Base-by-base conservation (phyloP, 495 filamentous ascomycete species). In the Jackrogersella multiformis region DNA sequence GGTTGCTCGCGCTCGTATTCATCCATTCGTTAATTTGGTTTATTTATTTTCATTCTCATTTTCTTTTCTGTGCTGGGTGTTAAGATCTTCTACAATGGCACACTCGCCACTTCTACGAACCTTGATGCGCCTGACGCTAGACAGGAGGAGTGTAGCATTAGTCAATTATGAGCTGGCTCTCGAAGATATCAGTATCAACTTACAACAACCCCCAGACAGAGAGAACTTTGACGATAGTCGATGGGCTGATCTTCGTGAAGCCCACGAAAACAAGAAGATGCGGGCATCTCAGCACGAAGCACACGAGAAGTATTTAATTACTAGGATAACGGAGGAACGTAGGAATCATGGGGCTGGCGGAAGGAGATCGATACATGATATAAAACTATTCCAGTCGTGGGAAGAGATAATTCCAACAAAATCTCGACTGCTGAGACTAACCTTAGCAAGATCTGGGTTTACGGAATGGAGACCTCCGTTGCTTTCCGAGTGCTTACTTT, bases 101-200 rank as follows among this genome's bases (percentile, higher is more conserved):
- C 56, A 70, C 20, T 70, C 67, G 18, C 67, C 67, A 21, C 62
- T 70, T 28, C 18, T 70, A 7, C 56, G 67, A 9, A 66, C 67
- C 1, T 4, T 48, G 2, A 48, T 60, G 63, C 67, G 67, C 12
- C 21, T 46, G 15, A 66, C 18, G 16, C 30, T 70, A 1, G 67
- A 70, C 26, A 32, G 15, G 2, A 61, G 61, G 36, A 61, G 67
- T 30, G 51, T 56, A 39, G 51, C 67, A 24, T 44, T 70, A 35
- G 67, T 62, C 12, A 58, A 66, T n/a, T 70, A 70, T 26, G 67
- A 70, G 56, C 23, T 70, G 10, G 44, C 51, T 28, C 52, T 70
- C 38, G 67, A 66, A 26, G 52, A 61, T 13, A 4, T 66, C 26
- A 56, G 44, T 45, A 20, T 15, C 44, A 58, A 36, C 18, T 41